Base-by-base conservation (phyloP, 1,139 yeast genomes). In the Torulaspora globosa region DNA sequence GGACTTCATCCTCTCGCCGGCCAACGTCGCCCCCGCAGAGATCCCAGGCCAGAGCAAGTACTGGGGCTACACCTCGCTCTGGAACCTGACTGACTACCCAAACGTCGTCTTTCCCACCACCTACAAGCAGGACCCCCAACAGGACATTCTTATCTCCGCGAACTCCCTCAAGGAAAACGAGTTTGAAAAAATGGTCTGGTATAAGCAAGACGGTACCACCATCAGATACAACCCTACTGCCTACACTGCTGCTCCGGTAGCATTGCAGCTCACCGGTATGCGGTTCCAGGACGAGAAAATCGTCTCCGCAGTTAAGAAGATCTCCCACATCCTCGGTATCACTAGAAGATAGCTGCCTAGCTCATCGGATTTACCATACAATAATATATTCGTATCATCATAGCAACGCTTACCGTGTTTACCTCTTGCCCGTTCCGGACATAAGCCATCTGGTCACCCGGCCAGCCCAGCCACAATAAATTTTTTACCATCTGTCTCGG, bases 61-160 rank as follows among this genome's bases (percentile, higher is more conserved):
- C 66, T 84, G 94, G 92, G 82, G 87, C 3, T 84, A 83, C 68
- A 82, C 89, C 10, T 66, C 86, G 0, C 73, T 83, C 54, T 84
- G 79, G 73, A 82, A 82, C 61, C 61, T 82, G 46, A 66, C 81
- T 53, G 88, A 82, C 60, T 71, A 78, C 57, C 84, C 88, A 39
- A 73, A 81, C 33, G 73, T 80, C 48, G 73, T 73, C 2, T 70
- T 79, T 65, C 87, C 84, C 58, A 75, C 85, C 7, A 83, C 84
- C 11, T 63, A 80, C 52, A 70, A 64, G 58, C 85, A 79, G 58
- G 85, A 81, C 59, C 56, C 60, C 26, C 41, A 52, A 11, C 38
- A 52, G 30, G 69, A 65, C 40, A n/a, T 27, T 23, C 29, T 46
- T 34, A 50, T 26, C 33, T 24, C 19, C 59, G 21, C 58, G 5